Conservation (phyloP, 2,329 filamentous ascomycete species). For the Paramyrothecium sp. region DNA sequence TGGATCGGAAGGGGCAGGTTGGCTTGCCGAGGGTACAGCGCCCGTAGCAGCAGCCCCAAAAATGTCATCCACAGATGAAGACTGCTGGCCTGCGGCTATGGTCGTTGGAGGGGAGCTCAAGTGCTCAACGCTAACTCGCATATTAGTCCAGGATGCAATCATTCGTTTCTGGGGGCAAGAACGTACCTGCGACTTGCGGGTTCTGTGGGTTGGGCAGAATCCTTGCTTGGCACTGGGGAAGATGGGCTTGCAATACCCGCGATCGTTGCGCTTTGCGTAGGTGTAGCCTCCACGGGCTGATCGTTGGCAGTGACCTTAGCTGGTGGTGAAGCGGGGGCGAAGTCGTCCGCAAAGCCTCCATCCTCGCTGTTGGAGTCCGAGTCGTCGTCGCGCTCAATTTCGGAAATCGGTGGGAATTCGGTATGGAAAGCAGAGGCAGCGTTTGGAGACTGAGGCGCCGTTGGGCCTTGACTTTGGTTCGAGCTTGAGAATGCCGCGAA, state of each 20-base stretch:
- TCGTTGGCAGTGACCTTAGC: slow-evolving; percentile 25
- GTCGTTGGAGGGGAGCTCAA: slow-evolving; percentile 28
- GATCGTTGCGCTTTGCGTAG: background rate
- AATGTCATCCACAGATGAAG: slow-evolving; percentile 39
- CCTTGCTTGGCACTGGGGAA: slow-evolving; percentile 21
- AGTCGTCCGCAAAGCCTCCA: slow-evolving; percentile 92
- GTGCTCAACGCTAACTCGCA: slow-evolving; percentile 20
- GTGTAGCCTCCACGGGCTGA: slow-evolving; percentile 12
- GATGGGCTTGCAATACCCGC: slow-evolving; percentile 6
- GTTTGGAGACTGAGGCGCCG: slow-evolving; percentile 35
- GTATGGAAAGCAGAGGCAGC: slow-evolving; percentile 57
- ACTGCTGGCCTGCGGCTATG: slow-evolving; percentile 15
- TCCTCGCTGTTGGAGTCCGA: slow-evolving; percentile 76
- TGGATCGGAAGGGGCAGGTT: slow-evolving; percentile 29
- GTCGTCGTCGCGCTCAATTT: slow-evolving; percentile 78
- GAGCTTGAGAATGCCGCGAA: slow-evolving; percentile 71
- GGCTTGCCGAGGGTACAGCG: slow-evolving; percentile 22
- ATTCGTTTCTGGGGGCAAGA: background rate
- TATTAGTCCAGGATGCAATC: slow-evolving; percentile 6
- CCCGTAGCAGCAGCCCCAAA: slow-evolving; percentile 34
- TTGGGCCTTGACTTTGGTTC: slow-evolving; percentile 48
- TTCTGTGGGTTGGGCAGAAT: slow-evolving; percentile 15
- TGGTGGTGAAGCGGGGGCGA: slow-evolving; percentile 62
- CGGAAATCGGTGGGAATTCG: slow-evolving; percentile 93
- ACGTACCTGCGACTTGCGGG: slow-evolving; percentile 22